These are phyloP conservation scores for Alternaria sp. DNA, from an alignment of 2,329 filamentous ascomycete genomes.

Conservation along the genomic window DNA sequence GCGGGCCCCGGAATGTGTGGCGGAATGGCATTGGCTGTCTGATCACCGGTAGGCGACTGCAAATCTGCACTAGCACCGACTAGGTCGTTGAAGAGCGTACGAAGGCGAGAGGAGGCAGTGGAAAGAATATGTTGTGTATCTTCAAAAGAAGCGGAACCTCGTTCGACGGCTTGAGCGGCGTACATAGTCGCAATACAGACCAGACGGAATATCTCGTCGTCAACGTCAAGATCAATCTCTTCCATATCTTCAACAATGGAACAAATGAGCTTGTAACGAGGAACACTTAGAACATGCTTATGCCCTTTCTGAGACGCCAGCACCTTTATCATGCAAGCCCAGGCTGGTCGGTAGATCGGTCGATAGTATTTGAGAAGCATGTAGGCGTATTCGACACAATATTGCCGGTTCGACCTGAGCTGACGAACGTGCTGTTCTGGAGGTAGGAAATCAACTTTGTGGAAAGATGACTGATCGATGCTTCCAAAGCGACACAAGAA, in stretches of 20 bases:
- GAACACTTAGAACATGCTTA: conserved; percentile 1
- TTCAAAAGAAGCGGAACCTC: conserved; percentile 7
- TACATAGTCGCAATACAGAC: conserved; percentile 43
- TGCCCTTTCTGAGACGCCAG: conserved; percentile 17
- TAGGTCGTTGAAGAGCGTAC: conserved; percentile 35
- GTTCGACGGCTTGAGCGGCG: conserved; percentile 31
- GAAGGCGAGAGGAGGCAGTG: conserved; percentile 27
- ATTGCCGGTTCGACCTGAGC: conserved; percentile 27
- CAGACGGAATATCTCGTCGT: conserved; percentile 38
- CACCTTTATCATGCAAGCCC: conserved; percentile 37
- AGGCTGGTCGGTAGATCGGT: conserved; percentile 36
- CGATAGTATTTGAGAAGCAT: conserved; percentile 30
- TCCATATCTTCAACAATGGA: conserved; percentile 35
- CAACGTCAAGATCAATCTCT: conserved; percentile 40
- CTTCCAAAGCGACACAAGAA: conserved; percentile 42
- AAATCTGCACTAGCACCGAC: conserved; percentile 26
- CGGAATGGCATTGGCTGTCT: conserved; percentile 27
- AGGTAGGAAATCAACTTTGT: conserved; percentile 8
- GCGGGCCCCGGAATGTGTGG: conserved; percentile 55
- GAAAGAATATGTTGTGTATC: conserved; percentile 21
- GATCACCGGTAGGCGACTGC: neutral
- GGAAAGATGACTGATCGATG: conserved; percentile 14
- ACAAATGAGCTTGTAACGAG: conserved; percentile 33
- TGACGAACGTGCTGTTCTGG: conserved; percentile 23
- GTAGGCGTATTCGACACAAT: conserved; percentile 41